A percentile compares a stretch with the other conserved stretches of the same genome.
phyloP scores from a whole-genome alignment of 306 rosid genomes.

The Glycine soja region DNA sequence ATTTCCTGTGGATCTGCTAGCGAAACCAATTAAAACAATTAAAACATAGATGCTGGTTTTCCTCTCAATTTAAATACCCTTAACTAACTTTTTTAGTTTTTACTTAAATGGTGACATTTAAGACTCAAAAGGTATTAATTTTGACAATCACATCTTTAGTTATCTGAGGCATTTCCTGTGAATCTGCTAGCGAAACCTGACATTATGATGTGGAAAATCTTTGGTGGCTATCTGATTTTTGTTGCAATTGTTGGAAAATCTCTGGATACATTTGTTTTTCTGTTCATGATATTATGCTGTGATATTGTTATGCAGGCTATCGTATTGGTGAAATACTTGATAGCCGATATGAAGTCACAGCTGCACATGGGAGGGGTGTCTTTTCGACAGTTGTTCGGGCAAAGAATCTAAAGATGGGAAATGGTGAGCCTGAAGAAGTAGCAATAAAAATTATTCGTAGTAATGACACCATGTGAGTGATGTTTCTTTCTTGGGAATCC shows the following conservation, averaged over 20 bases:
- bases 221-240: neutral
- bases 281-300: constrained; percentile 27
- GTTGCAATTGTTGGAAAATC: constrained; percentile 12
- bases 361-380: constrained; percentile 98
- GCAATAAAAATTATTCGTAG: constrained; percentile 95
- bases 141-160: constrained; percentile 22
- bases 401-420: constrained; percentile 73
- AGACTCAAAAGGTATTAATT: neutral
- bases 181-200: constrained; percentile 1
- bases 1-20: constrained; percentile 13
- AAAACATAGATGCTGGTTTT: neutral
- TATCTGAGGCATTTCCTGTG: neutral
- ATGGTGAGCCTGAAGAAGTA: constrained; percentile 94
- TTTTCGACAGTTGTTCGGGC: constrained; percentile 98
- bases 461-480: constrained; percentile 92
- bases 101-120: neutral
- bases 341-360: constrained; percentile 89
- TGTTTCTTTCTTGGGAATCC: constrained; percentile 29
- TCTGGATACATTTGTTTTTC: constrained; percentile 8
- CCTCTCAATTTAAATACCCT: too few relatives aligned
- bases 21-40: too few relatives aligned
- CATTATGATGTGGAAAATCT: constrained; percentile 17
- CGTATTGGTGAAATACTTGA: constrained; percentile 95
- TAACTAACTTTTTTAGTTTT: too few relatives aligned
- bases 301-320: constrained; percentile 65